These are phyloP conservation scores for Sclerotinia borealis DNA, from an alignment of 2,329 filamentous ascomycete genomes.

Conservation along the genomic window DNA sequence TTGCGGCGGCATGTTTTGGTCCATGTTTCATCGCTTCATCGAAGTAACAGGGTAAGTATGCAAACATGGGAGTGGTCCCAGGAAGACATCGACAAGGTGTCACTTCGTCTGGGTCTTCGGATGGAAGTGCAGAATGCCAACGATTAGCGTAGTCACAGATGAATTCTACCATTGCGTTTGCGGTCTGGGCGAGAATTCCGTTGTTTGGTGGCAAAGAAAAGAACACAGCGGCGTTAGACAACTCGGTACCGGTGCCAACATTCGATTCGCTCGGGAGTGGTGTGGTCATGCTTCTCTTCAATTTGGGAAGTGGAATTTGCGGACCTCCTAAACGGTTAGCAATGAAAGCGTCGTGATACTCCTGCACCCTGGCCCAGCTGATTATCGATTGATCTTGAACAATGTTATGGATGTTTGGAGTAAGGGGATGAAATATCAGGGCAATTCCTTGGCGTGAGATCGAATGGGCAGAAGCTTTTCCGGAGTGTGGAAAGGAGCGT, in stretches of 20 bases:
- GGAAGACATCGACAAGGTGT: background rate
- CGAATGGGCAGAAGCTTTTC: background rate
- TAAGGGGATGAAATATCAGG: background rate
- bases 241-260: background rate
- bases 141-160: constrained; percentile 8
- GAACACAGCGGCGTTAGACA: background rate
- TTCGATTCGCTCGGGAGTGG: background rate
- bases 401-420: background rate
- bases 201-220: background rate
- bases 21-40: background rate
- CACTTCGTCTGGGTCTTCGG: background rate
- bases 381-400: background rate
- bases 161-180: background rate
- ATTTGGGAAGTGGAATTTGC: background rate
- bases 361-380: background rate
- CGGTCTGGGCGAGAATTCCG: background rate
- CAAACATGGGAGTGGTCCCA: background rate
- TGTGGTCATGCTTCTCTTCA: background rate
- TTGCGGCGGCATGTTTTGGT: background rate
- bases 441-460: background rate
- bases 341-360: background rate
- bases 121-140: background rate
- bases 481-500: background rate
- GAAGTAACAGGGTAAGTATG: background rate
- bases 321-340: background rate